phyloP scores from a whole-genome alignment of 2,329 filamentous ascomycete genomes.

The Cytospora mali region DNA sequence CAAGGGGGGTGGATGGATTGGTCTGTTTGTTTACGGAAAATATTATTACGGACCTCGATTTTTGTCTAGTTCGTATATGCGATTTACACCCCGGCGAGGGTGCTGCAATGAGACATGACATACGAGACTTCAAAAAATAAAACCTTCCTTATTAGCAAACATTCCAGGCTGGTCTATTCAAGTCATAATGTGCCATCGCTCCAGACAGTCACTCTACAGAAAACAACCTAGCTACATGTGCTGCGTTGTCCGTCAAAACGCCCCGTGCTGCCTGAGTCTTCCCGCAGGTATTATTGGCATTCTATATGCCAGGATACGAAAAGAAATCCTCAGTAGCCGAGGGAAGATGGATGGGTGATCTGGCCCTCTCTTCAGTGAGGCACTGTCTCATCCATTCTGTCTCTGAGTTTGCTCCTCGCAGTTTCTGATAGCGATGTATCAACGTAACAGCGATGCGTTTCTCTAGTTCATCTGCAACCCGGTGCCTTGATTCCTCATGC shows the following conservation, averaged over 20 bases:
- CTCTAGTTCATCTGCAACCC: not conserved
- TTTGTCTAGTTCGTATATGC: not conserved
- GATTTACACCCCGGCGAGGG: not conserved
- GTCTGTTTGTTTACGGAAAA: too few species aligned
- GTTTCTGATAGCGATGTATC: not conserved
- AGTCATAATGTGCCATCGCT: conserved; percentile 5
- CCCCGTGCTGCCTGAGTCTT: conserved; percentile 3
- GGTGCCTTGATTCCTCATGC: conserved; percentile 34
- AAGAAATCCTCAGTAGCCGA: conserved; percentile 6
- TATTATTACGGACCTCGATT: not conserved
- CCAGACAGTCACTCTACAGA: conserved; percentile 12
- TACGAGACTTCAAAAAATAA: not conserved
- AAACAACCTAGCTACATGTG: not conserved
- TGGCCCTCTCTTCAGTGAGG: not conserved
- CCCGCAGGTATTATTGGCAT: conserved; percentile 23
- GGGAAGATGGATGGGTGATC: not conserved
- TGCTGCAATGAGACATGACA: not conserved
- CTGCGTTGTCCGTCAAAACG: conserved; percentile 20
- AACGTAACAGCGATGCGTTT: not conserved
- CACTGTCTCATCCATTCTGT: not conserved
- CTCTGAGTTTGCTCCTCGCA: too few species aligned
- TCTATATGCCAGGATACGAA: conserved; percentile 20
- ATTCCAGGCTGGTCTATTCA: not conserved
- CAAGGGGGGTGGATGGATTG: too few species aligned
- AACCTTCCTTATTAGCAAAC: not conserved